Evolutionary conservation across 495 filamentous ascomycete genomes (phyloP).

Genomic region (Neurospora sp.): DNA sequence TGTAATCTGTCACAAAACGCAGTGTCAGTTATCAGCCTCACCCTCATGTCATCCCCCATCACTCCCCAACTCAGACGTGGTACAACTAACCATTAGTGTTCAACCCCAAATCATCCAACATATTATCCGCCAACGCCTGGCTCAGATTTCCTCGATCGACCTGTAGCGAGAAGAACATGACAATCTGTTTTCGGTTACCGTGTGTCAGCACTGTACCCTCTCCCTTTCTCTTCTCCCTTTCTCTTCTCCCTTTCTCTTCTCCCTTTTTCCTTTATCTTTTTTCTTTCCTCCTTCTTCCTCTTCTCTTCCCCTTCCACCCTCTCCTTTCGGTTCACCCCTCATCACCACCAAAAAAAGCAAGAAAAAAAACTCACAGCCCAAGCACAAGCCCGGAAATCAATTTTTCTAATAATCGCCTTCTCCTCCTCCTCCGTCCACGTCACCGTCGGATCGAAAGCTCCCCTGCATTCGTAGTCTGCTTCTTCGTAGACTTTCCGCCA

Average conservation of each 20-base stretch:
- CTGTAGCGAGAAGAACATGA: slow-evolving; percentile 48
- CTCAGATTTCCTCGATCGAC: slow-evolving; percentile 48
- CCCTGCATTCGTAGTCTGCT: slow-evolving; percentile 39
- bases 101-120: slow-evolving; percentile 44
- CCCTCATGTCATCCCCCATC: no score
- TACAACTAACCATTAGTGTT: slow-evolving; percentile 41
- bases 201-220: no score
- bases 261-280: no score
- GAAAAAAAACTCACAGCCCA: slow-evolving; percentile 23
- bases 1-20: slow-evolving; percentile 53
- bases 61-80: background rate
- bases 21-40: background rate
- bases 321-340: no score
- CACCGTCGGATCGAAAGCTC: slow-evolving; percentile 42
- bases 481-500: slow-evolving; percentile 40
- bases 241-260: no score
- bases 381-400: slow-evolving; percentile 40
- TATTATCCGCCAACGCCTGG: slow-evolving; percentile 46
- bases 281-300: no score
- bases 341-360: no score
- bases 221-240: no score
- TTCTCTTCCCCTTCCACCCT: no score
- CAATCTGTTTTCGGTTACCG: slow-evolving; percentile 10
- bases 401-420: slow-evolving; percentile 38
- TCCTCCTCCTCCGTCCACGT: slow-evolving; percentile 48